A percentile compares a stretch with the other conserved stretches of the same genome.
Conservation (phyloP, 1,139 yeast species). For the Saccharomyces hybrid region DNA sequence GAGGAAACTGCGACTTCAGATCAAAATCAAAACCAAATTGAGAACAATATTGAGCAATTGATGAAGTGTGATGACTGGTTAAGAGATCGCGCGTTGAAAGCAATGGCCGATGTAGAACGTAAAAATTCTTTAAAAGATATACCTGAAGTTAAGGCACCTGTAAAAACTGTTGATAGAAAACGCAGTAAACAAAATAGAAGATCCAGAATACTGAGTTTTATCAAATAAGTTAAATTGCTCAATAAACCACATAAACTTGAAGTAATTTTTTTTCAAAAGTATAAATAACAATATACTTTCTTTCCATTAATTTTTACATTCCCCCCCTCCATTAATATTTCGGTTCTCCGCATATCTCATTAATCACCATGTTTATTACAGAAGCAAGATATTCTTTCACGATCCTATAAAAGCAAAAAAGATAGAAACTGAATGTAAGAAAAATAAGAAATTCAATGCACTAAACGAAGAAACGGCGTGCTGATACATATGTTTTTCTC, state of each 20-base stretch:
- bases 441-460: background rate
- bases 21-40: slow-evolving; percentile 7
- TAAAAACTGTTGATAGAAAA: background rate
- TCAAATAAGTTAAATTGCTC: slow-evolving; percentile 2
- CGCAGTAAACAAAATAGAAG: slow-evolving; percentile 8
- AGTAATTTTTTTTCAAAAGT: background rate
- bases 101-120: background rate
- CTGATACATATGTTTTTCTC: background rate
- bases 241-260: background rate
- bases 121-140: background rate
- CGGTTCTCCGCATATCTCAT: background rate
- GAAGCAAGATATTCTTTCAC: background rate
- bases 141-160: background rate
- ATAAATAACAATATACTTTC: background rate
- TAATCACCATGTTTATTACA: background rate
- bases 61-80: slow-evolving; percentile 21
- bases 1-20: background rate
- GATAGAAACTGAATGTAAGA: background rate
- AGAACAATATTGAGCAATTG: slow-evolving; percentile 23
- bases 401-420: background rate
- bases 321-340: background rate
- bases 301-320: background rate
- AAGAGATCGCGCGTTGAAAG: slow-evolving; percentile 7
- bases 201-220: slow-evolving; percentile 17
- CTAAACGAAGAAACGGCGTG: background rate